Conservation (phyloP, 495 filamentous ascomycete species). For the Penicillium crystallinum region DNA sequence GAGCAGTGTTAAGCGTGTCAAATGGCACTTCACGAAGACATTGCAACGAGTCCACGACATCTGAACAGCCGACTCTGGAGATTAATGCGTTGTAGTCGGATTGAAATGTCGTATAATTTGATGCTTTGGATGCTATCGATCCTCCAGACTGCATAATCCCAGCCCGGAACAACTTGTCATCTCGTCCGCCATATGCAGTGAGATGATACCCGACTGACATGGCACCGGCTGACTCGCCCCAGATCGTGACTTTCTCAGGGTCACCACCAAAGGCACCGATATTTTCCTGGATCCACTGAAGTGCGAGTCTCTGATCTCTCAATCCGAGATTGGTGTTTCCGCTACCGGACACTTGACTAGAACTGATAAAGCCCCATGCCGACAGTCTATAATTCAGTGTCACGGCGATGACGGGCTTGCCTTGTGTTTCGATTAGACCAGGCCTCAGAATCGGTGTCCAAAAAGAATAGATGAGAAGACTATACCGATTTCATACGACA, state of each 20-base stretch:
- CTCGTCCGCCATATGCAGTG: slow-evolving; percentile 45
- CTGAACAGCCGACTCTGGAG: slow-evolving; percentile 31
- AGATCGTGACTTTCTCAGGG: slow-evolving; percentile 59
- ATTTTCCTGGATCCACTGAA: slow-evolving; percentile 58
- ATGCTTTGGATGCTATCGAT: slow-evolving; percentile 31
- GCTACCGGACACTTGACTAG: slow-evolving; percentile 23
- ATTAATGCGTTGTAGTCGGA: slow-evolving; percentile 38
- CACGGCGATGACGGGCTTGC: slow-evolving; percentile 56
- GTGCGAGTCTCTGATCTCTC: slow-evolving; percentile 54
- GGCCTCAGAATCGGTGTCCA: too few species aligned
- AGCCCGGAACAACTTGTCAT: slow-evolving; percentile 40
- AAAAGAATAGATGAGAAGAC: too few species aligned
- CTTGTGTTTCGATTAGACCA: slow-evolving; percentile 4
- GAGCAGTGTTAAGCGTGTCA: slow-evolving; percentile 34
- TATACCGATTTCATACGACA: slow-evolving; percentile 42
- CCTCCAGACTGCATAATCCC: slow-evolving; percentile 47
- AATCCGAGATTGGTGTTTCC: slow-evolving; percentile 55
- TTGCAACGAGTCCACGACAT: slow-evolving; percentile 34
- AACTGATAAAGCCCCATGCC: slow-evolving; percentile 49
- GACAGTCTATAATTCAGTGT: slow-evolving; percentile 56
- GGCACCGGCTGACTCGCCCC: slow-evolving; percentile 60
- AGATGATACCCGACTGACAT: slow-evolving; percentile 50
- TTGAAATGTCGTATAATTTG: slow-evolving; percentile 31
- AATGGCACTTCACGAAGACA: slow-evolving; percentile 46
- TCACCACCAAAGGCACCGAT: slow-evolving; percentile 53